These are phyloP conservation scores for Phanerochaete carnosa DNA, from an alignment of 768 basidiomycete species.

Conservation along the genomic window DNA sequence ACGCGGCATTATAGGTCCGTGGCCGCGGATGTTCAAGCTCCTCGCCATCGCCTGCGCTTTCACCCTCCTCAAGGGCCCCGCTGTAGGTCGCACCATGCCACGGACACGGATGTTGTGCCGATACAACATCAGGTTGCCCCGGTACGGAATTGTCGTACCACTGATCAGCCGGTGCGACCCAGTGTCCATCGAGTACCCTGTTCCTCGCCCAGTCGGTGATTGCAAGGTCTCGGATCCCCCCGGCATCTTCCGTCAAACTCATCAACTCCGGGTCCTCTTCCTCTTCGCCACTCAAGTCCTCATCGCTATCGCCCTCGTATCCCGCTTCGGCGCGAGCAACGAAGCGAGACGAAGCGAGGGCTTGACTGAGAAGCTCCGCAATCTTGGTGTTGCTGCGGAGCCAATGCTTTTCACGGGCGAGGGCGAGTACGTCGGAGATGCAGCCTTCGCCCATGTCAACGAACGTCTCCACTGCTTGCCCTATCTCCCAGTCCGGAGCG, in stretches of 20 bases:
- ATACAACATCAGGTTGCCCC: constrained; percentile 35
- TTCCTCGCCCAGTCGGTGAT: constrained; percentile 70
- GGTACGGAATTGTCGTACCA: constrained; percentile 47
- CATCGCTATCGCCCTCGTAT: constrained; percentile 29
- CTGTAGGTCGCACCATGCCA: constrained; percentile 39
- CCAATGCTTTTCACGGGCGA: constrained; percentile 74
- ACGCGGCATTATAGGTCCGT: constrained; percentile 43
- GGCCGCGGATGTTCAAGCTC: constrained; percentile 46
- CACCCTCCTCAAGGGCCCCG: constrained; percentile 24
- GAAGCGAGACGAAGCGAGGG: constrained; percentile 56
- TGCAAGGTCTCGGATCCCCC: constrained; percentile 50
- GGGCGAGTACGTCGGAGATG: constrained; percentile 53
- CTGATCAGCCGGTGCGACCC: constrained; percentile 71
- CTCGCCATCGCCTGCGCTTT: constrained; percentile 22
- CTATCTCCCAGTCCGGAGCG: constrained; percentile 60
- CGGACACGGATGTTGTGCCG: constrained; percentile 52
- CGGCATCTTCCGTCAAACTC: constrained; percentile 43
- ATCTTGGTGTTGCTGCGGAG: constrained; percentile 61
- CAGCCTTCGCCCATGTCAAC: constrained; percentile 71
- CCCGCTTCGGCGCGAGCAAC: constrained; percentile 34
- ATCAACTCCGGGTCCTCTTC: constrained; percentile 43
- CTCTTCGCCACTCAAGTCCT: constrained; percentile 34
- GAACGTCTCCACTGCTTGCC: constrained; percentile 67
- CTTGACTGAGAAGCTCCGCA: constrained; percentile 62
- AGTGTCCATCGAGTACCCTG: constrained; percentile 71